A percentile compares a stretch with the other conserved stretches of the same genome.
Conservation (phyloP, 1,284 basidiomycete species). For the Anthracocystis panici-leucophaei region DNA sequence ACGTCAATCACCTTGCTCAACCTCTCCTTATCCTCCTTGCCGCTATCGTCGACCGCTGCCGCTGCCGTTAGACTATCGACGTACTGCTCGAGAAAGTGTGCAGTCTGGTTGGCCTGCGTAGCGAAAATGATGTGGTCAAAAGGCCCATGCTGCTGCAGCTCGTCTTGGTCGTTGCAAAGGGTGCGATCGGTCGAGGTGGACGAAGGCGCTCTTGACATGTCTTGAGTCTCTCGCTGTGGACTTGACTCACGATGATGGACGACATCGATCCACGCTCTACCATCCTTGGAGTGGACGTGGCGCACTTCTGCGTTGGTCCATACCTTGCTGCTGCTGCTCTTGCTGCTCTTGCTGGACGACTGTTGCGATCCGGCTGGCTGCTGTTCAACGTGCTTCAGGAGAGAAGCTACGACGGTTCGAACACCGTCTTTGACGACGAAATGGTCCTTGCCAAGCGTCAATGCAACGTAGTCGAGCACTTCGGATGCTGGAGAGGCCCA, state of each 20-base stretch:
- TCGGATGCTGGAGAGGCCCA: conserved; percentile 57
- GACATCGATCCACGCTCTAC: conserved; percentile 19
- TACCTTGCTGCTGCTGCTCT: conserved; percentile 13
- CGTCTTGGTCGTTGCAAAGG: neutral
- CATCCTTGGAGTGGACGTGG: conserved; percentile 1
- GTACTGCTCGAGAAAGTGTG: conserved; percentile 43
- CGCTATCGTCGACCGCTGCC: neutral
- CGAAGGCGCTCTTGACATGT: conserved; percentile 5
- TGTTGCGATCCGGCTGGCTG: neutral
- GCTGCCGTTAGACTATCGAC: neutral
- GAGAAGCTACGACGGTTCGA: conserved; percentile 47
- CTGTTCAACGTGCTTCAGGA: conserved; percentile 41
- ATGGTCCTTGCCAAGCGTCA: conserved; percentile 61
- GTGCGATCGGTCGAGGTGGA: conserved; percentile 20
- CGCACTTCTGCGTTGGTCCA: conserved; percentile 34
- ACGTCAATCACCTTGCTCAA: conserved; percentile 16
- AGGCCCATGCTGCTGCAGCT: conserved; percentile 30
- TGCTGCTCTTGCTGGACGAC: neutral
- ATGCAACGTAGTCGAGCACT: conserved; percentile 65
- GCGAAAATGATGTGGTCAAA: conserved; percentile 66
- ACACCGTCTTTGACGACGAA: conserved; percentile 66
- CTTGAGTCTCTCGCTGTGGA: neutral
- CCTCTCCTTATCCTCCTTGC: conserved; percentile 1
- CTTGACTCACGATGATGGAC: conserved; percentile 14
- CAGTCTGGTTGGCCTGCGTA: conserved; percentile 64